Evolutionary conservation across 768 basidiomycete species (phyloP).

Genomic region (Termitomyces sp.): DNA sequence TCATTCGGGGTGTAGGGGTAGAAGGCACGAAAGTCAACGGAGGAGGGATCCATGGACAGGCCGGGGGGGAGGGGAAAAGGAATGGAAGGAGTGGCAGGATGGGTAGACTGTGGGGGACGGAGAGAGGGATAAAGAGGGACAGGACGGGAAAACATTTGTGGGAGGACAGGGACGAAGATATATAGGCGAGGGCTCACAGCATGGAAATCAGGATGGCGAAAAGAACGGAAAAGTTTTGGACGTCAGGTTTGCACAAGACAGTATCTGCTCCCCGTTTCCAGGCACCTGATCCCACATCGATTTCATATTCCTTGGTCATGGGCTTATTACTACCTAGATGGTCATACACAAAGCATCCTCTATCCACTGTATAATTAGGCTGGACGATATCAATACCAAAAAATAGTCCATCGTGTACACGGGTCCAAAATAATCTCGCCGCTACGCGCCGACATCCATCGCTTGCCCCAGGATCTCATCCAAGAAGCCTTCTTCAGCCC

Average conservation of each 20-base stretch:
- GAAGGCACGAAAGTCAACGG: conserved; percentile 78
- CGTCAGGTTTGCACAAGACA: conserved; percentile 11
- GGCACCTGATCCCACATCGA: conserved; percentile 15
- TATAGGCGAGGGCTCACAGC: conserved; percentile 16
- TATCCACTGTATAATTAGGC: conserved; percentile 1
- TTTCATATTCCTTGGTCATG: conserved; percentile 6
- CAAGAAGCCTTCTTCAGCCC: conserved; percentile 59
- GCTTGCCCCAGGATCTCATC: conserved; percentile 46
- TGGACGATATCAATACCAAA: neutral
- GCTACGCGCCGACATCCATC: conserved; percentile 36
- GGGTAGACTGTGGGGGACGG: conserved; percentile 8
- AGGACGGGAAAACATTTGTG: conserved; percentile 21
- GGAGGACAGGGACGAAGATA: conserved; percentile 14
- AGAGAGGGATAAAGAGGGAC: conserved; percentile 9
- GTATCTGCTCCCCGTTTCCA: conserved; percentile 22
- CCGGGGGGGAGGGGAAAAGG: conserved; percentile 26
- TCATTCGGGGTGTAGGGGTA: conserved; percentile 88
- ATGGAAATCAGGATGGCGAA: conserved; percentile 19
- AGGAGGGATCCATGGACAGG: conserved; percentile 51
- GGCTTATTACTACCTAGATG: neutral
- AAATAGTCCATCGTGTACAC: neutral
- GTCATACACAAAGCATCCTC: neutral
- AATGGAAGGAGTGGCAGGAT: conserved; percentile 15
- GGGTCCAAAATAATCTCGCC: neutral
- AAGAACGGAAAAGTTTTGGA: conserved; percentile 18